Conservation (phyloP, 768 basidiomycete species). For the Boletales sp. region DNA sequence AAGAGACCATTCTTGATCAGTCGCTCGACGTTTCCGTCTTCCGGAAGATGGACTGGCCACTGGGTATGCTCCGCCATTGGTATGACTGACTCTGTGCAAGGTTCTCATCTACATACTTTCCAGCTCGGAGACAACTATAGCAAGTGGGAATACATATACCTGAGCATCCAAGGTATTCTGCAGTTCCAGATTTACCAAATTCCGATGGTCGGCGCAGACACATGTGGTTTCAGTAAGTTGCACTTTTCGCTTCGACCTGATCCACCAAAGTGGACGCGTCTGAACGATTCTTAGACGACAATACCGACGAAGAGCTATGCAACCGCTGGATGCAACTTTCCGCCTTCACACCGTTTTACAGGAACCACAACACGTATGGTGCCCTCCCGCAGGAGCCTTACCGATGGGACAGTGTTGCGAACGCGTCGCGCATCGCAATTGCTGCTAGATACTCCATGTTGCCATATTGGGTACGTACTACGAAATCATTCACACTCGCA, state of each 20-base stretch:
- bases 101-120: background rate
- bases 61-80: conserved; percentile 41
- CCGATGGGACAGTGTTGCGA: conserved; percentile 75
- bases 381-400: conserved; percentile 79
- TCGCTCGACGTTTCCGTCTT: conserved; percentile 64
- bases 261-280: background rate
- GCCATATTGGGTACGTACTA: conserved; percentile 68
- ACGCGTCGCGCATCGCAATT: conserved; percentile 72
- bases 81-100: too few relatives aligned
- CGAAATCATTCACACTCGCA: background rate
- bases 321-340: conserved; percentile 86
- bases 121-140: conserved; percentile 77
- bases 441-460: conserved; percentile 65
- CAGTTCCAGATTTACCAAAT: conserved; percentile 85
- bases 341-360: conserved; percentile 78
- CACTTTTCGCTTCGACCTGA: too few relatives aligned
- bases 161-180: conserved; percentile 72
- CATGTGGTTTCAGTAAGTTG: conserved; percentile 35
- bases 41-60: conserved; percentile 70
- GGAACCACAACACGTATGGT: conserved; percentile 69
- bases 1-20: conserved; percentile 70
- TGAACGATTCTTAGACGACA: conserved; percentile 33
- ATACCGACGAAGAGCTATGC: conserved; percentile 78
- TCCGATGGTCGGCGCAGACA: conserved; percentile 81
- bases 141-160: conserved; percentile 68